phyloP scores from a whole-genome alignment of 225 moss, liverwort and hornwort genomes.

The Physcomitrium patens region DNA sequence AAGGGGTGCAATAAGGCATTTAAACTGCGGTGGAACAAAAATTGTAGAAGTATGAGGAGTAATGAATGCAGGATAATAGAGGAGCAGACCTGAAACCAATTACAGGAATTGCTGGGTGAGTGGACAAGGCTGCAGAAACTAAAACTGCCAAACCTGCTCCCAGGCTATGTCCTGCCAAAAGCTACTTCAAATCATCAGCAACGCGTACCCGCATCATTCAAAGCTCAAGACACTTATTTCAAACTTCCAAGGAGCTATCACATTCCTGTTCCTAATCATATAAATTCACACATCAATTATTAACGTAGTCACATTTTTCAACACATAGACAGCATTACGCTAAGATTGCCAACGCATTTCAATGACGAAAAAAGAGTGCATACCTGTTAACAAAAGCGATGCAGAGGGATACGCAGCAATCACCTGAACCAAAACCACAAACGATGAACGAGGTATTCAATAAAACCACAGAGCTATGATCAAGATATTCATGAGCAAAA shows the following conservation, averaged over 20 bases:
- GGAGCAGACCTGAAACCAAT: conserved; percentile 49
- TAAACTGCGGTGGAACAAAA: too few relatives aligned
- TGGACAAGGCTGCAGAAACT: conserved; percentile 42
- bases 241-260: background rate
- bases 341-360: background rate
- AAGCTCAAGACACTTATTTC: background rate
- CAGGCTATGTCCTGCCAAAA: conserved; percentile 56
- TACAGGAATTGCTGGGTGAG: conserved; percentile 53
- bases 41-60: too few relatives aligned
- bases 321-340: conserved; percentile 12
- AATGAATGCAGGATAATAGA: background rate
- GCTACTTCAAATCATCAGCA: conserved; percentile 18
- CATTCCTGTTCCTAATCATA: background rate
- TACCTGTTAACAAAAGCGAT: conserved; percentile 70
- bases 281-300: background rate
- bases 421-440: conserved; percentile 48
- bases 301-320: background rate
- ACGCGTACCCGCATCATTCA: background rate
- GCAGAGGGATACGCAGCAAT: conserved; percentile 55
- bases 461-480: background rate
- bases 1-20: conserved; percentile 16
- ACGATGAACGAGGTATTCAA: conserved; percentile 6
- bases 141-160: conserved; percentile 68
- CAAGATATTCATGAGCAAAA: too few relatives aligned
- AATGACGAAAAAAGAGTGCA: background rate